Conservation (phyloP, 2,329 filamentous ascomycete species). For the Beauveria brongniartii region DNA sequence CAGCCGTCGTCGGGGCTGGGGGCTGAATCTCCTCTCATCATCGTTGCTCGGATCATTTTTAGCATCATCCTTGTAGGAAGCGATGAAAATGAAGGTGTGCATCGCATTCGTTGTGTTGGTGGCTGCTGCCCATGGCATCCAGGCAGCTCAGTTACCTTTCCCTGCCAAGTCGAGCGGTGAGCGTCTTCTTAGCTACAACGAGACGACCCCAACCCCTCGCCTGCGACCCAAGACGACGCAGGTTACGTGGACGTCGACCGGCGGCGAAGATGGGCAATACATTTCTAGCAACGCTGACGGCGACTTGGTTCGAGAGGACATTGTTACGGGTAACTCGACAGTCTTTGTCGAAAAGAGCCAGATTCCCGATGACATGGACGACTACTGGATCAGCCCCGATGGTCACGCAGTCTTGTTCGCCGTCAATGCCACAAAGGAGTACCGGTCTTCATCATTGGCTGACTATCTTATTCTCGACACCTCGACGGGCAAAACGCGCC, state of each 20-base stretch:
- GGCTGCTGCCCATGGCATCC: background rate
- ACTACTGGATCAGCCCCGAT: slow-evolving; percentile 56
- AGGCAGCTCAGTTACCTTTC: background rate
- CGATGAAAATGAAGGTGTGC: background rate
- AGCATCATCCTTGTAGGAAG: too few species aligned
- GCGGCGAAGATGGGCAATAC: slow-evolving; percentile 53
- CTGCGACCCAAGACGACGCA: slow-evolving; percentile 39
- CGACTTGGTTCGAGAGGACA: slow-evolving; percentile 52
- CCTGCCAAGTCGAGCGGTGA: slow-evolving; percentile 45
- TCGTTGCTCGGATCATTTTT: too few species aligned
- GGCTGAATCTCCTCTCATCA: background rate
- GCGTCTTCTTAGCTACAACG: slow-evolving; percentile 51
- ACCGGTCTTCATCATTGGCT: slow-evolving; percentile 60
- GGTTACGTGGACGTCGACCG: slow-evolving; percentile 46
- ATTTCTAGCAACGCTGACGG: slow-evolving; percentile 43
- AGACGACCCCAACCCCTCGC: slow-evolving; percentile 41
- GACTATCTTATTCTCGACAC: slow-evolving; percentile 59
- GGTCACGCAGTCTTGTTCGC: slow-evolving; percentile 52
- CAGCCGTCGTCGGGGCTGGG: background rate
- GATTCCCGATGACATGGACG: slow-evolving; percentile 45
- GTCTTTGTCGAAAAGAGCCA: slow-evolving; percentile 50
- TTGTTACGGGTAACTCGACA: slow-evolving; percentile 44
- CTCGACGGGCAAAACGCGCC: slow-evolving; percentile 42
- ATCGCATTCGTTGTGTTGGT: background rate
- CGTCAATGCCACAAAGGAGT: slow-evolving; percentile 59